phyloP scores from a whole-genome alignment of 345 rosid genomes.

The Microthlaspi erraticum region DNA sequence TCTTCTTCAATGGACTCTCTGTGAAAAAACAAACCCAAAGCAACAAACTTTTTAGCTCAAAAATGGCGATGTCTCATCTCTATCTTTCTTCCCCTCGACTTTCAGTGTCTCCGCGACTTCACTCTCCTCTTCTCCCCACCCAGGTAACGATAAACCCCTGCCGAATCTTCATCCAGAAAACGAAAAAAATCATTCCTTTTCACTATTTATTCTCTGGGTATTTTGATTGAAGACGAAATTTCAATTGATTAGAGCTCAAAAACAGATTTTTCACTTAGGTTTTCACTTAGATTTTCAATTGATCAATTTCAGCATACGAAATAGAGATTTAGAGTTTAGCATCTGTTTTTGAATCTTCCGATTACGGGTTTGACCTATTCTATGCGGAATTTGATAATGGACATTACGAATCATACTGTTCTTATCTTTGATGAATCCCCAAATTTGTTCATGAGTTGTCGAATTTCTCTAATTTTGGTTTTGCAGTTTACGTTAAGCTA shows the following conservation, averaged over 20 bases:
- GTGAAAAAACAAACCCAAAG: not conserved
- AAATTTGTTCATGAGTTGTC: not conserved
- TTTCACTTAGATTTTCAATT: not conserved
- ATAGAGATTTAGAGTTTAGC: not conserved
- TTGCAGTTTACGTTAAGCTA: slow-evolving; percentile 26
- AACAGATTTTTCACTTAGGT: not conserved
- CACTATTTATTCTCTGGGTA: not conserved
- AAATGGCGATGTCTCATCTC: slow-evolving; percentile 38
- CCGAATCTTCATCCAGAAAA: slow-evolving; percentile 24
- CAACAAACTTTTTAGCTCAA: not conserved
- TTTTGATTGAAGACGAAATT: slow-evolving; percentile 1
- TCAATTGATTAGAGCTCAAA: not conserved
- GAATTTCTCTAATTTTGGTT: not conserved
- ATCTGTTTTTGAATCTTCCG: slow-evolving; percentile 6
- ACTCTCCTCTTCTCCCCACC: slow-evolving; percentile 25
- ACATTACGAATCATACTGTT: not conserved
- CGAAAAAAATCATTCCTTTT: not conserved
- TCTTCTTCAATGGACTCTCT: slow-evolving; percentile 6
- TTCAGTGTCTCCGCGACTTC: slow-evolving; percentile 26
- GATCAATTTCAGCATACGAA: not conserved
- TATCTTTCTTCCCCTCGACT: slow-evolving; percentile 35
- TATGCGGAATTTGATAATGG: not conserved
- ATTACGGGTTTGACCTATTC: not conserved
- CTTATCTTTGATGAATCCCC: not conserved
- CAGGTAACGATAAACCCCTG: slow-evolving; percentile 27